Conservation (phyloP, 495 filamentous ascomycete species). For the Mycothermus thermophilus region DNA sequence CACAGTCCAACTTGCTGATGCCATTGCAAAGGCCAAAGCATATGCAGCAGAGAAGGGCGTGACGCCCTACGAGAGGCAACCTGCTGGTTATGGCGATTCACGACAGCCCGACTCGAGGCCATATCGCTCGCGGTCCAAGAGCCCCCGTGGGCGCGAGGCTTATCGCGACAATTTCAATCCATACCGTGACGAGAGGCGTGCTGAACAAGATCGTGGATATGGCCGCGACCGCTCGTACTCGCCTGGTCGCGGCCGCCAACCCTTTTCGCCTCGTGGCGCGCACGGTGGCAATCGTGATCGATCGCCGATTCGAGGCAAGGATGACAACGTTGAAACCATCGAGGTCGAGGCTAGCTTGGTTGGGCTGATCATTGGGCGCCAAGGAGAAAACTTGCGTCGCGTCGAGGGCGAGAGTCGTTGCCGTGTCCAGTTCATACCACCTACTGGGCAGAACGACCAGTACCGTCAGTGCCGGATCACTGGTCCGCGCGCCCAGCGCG, state of each 20-base stretch:
- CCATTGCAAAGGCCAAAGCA: conserved; percentile 57
- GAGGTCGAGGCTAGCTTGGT: conserved; percentile 65
- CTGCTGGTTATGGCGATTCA: conserved; percentile 26
- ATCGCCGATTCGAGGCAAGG: conserved; percentile 38
- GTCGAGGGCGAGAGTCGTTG: conserved; percentile 63
- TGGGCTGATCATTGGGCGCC: conserved; percentile 69
- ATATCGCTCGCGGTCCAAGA: conserved; percentile 58
- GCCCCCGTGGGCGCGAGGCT: conserved; percentile 44
- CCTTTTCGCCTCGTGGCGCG: conserved; percentile 35
- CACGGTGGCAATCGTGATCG: conserved; percentile 35
- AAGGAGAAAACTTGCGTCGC: conserved; percentile 67
- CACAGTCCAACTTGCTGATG: conserved; percentile 57
- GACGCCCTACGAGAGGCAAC: conserved; percentile 34
- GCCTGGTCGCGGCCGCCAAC: conserved; percentile 36
- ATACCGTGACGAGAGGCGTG: conserved; percentile 61
- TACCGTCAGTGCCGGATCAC: conserved; percentile 65
- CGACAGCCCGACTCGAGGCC: conserved; percentile 29
- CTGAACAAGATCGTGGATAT: conserved; percentile 35
- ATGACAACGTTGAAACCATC: conserved; percentile 56
- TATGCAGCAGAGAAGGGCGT: conserved; percentile 60
- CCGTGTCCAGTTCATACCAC: conserved; percentile 70
- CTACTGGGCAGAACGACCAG: conserved; percentile 48
- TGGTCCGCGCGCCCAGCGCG: conserved; percentile 48
- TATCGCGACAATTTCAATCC: conserved; percentile 62
- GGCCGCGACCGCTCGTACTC: conserved; percentile 51